Evolutionary conservation across 768 basidiomycete genomes (phyloP).

Genomic region (Hypsizygus marmoreus): DNA sequence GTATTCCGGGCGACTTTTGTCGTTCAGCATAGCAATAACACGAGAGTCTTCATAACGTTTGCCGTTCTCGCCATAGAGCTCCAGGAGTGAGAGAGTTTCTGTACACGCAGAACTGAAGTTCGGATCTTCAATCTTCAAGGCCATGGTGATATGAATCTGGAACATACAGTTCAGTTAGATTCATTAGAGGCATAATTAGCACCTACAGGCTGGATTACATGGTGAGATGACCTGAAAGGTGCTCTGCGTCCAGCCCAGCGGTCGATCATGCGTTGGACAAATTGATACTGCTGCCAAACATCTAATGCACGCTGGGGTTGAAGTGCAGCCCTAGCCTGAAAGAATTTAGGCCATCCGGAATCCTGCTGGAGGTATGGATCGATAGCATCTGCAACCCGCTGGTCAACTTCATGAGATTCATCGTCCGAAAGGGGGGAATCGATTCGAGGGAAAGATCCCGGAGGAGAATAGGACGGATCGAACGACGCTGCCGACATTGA

Average conservation of each 20-base stretch:
- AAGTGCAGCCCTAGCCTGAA: slow-evolving; percentile 36
- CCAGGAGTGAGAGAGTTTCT: slow-evolving; percentile 52
- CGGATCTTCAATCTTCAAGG: slow-evolving; percentile 44
- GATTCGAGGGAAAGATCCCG: no score
- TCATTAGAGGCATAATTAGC: neutral
- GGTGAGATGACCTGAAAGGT: slow-evolving; percentile 35
- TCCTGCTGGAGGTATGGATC: slow-evolving; percentile 45
- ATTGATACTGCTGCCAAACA: slow-evolving; percentile 49
- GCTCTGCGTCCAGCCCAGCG: slow-evolving; percentile 43
- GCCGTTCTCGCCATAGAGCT: slow-evolving; percentile 59
- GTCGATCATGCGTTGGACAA: slow-evolving; percentile 53
- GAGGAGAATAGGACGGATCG: no score
- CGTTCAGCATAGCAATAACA: slow-evolving; percentile 53
- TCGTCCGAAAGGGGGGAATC: slow-evolving; percentile 35
- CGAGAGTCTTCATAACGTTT: slow-evolving; percentile 47
- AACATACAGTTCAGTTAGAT: slow-evolving; percentile 3
- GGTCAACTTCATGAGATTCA: slow-evolving; percentile 40
- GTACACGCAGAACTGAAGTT: slow-evolving; percentile 48
- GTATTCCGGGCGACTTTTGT: slow-evolving; percentile 40
- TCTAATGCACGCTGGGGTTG: slow-evolving; percentile 40
- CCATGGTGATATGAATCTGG: slow-evolving; percentile 56
- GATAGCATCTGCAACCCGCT: slow-evolving; percentile 45
- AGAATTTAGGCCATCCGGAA: slow-evolving; percentile 46
- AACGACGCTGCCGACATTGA: slow-evolving; percentile 1
- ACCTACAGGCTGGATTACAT: slow-evolving; percentile 50